Evolutionary conservation across 192 early-diverging fungal species (phyloP).

Genomic region (Diversispora eburnea): DNA sequence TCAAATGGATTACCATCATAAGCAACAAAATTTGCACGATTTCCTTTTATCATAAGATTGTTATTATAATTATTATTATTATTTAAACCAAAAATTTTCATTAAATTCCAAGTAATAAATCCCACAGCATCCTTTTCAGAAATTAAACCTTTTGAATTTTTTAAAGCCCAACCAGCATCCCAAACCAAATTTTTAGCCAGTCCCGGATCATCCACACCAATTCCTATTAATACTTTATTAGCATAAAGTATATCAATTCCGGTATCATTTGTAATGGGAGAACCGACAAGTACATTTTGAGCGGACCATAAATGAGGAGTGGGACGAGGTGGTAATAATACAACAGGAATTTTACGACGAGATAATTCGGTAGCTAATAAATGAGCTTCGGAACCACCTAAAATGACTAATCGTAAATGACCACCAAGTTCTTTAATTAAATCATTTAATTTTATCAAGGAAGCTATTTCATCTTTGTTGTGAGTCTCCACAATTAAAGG

Average conservation of each 20-base stretch:
- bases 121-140: slow-evolving; percentile 63
- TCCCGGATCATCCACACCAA: slow-evolving; percentile 51
- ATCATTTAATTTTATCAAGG: slow-evolving; percentile 58
- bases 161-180: slow-evolving; percentile 71
- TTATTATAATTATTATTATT: slow-evolving; percentile 22
- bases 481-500: slow-evolving; percentile 46
- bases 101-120: slow-evolving; percentile 67
- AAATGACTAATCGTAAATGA: slow-evolving; percentile 45
- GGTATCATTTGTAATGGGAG: slow-evolving; percentile 48
- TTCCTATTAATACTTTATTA: slow-evolving; percentile 59
- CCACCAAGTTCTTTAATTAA: slow-evolving; percentile 38
- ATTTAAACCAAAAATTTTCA: slow-evolving; percentile 59
- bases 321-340: slow-evolving; percentile 61
- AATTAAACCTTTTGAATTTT: slow-evolving; percentile 40
- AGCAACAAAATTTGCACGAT: slow-evolving; percentile 49
- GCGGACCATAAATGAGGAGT: slow-evolving; percentile 59
- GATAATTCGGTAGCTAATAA: slow-evolving; percentile 58
- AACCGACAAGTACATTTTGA: slow-evolving; percentile 56
- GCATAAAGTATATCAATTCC: slow-evolving; percentile 50
- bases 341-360: slow-evolving; percentile 54
- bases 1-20: slow-evolving; percentile 64
- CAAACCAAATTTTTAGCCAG: slow-evolving; percentile 63
- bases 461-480: slow-evolving; percentile 65
- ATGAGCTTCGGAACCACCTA: slow-evolving; percentile 68
- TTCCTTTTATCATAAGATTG: neutral